Conservation (phyloP, 176 grass and related monocot genomes). For the Poa pratensis region DNA sequence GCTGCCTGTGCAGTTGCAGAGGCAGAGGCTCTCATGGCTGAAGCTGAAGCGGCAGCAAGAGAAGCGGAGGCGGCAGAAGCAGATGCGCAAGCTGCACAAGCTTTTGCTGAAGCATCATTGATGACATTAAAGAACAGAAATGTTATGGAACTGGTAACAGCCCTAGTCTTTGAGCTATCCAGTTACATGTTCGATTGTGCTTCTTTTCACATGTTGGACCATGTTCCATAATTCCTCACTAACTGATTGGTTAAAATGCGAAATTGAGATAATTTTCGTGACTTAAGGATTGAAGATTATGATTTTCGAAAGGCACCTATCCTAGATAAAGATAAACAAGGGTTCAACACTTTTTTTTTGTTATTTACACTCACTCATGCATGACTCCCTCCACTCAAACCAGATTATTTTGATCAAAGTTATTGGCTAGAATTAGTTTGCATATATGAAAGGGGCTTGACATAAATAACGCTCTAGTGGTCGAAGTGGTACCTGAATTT, state of each 20-base stretch:
- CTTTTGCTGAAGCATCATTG: slow-evolving; percentile 60
- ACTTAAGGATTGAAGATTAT: not conserved
- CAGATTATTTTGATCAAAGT: slow-evolving; percentile 6
- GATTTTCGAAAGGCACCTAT: not conserved
- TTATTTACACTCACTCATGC: slow-evolving; percentile 10
- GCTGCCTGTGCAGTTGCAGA: slow-evolving; percentile 77
- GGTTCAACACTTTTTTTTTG: not conserved
- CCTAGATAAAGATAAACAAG: not conserved
- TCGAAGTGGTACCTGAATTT: slow-evolving; percentile 12
- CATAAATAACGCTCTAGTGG: not conserved
- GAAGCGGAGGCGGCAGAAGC: slow-evolving; percentile 71
- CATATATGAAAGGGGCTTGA: not conserved
- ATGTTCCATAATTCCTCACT: slow-evolving; percentile 17
- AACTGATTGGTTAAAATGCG: slow-evolving; percentile 11
- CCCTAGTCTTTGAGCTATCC: not conserved
- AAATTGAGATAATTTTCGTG: not conserved
- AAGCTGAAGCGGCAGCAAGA: slow-evolving; percentile 73
- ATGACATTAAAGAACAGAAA: slow-evolving; percentile 66
- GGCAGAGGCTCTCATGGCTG: slow-evolving; percentile 64
- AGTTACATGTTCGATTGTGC: slow-evolving; percentile 17
- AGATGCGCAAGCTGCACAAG: slow-evolving; percentile 75
- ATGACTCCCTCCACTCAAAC: not conserved
- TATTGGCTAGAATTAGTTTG: slow-evolving; percentile 29
- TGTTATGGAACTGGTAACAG: slow-evolving; percentile 57
- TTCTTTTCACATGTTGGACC: slow-evolving; percentile 1